Evolutionary conservation across 2,329 filamentous ascomycete species (phyloP).

Genomic region (Penicillium sp.): DNA sequence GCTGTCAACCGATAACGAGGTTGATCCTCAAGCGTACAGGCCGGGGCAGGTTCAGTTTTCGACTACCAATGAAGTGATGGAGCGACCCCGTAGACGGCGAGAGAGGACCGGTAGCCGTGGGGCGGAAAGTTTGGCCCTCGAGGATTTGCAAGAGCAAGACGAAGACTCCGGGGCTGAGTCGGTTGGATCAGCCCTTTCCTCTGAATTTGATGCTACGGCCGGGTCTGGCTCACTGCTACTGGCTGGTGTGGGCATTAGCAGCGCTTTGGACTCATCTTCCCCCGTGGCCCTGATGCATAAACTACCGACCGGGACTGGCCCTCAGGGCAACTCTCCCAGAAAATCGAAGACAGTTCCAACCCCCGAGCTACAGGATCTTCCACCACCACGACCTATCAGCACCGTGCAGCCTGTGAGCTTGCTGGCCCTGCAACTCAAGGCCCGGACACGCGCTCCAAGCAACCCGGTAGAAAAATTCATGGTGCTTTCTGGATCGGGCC

Average conservation of each 20-base stretch:
- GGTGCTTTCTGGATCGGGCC: slow-evolving; percentile 61
- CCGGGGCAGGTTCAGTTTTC: slow-evolving; percentile 54
- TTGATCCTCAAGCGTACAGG: slow-evolving; percentile 55
- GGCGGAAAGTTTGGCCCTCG: slow-evolving; percentile 31
- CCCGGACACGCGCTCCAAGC: slow-evolving; percentile 57
- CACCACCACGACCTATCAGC: slow-evolving; percentile 63
- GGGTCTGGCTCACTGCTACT: slow-evolving; percentile 59
- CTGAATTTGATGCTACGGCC: slow-evolving; percentile 56
- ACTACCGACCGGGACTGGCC: slow-evolving; percentile 34
- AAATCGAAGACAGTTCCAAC: slow-evolving; percentile 49
- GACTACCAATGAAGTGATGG: slow-evolving; percentile 37
- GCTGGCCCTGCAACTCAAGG: slow-evolving; percentile 59
- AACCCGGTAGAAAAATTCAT: slow-evolving; percentile 64
- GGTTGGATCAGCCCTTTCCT: slow-evolving; percentile 52
- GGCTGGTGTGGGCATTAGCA: slow-evolving; percentile 49
- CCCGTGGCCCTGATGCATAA: slow-evolving; percentile 47
- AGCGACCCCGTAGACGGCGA: slow-evolving; percentile 29
- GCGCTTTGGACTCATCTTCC: slow-evolving; percentile 52
- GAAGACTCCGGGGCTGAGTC: slow-evolving; percentile 52
- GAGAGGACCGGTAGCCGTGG: slow-evolving; percentile 30
- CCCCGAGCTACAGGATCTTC: slow-evolving; percentile 58
- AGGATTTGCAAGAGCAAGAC: slow-evolving; percentile 40
- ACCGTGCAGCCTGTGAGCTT: slow-evolving; percentile 58
- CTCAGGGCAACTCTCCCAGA: slow-evolving; percentile 50
- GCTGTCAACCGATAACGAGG: slow-evolving; percentile 65